Evolutionary conservation across 768 basidiomycete genomes (phyloP), one percentile per base, ranked within the genome.

Genomic region (Chlorophyllum brunneum): DNA sequence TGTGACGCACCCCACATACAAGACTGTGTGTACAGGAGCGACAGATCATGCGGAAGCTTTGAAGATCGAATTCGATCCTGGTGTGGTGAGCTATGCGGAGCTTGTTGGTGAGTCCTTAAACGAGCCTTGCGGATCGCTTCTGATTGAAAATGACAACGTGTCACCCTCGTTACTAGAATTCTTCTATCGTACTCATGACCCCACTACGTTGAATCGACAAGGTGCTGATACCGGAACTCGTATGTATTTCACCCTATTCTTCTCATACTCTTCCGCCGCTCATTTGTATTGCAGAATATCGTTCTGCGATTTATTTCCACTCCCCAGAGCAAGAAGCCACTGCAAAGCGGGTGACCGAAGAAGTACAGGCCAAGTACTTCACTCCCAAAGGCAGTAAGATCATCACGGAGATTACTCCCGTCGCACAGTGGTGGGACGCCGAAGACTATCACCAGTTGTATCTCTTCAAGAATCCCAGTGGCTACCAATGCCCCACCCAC

Each of bases 101-200:
- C 82, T 98, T 29, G 91, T 95, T 29, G 89, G 89, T 86, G 64
- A 58, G 88, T 79, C 2, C 24, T 26, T n/a, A n/a, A n/a, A n/a
- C 11, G 9, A 22, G 5, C 5, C 51, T 4, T 49, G 8, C 27
- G 37, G 24, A 18, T 3, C 23, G n/a, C 10, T 23, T 27, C 24
- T 5, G 11, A 26, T 24, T 22, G 38, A 6, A 3, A 40, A 16
- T 40, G 3, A 15, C 24, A 10, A n/a, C 18, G 31, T 20, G 18
- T 39, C 29, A 29, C 15, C 13, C 1, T 39, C n/a, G n/a, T n/a
- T n/a, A n/a, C 6, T 33, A 86, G 92, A 95, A 68, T 95, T 94
- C 74, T 95, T 95, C 70, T 95, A 93, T 67, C 80, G 95, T 40
- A 92, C 90, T 0, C 95, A 98, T 61, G 94, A 97, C 58, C 92